Evolutionary conservation across 257 asterid species (phyloP).

Genomic region (Anisodus acutangulus): DNA sequence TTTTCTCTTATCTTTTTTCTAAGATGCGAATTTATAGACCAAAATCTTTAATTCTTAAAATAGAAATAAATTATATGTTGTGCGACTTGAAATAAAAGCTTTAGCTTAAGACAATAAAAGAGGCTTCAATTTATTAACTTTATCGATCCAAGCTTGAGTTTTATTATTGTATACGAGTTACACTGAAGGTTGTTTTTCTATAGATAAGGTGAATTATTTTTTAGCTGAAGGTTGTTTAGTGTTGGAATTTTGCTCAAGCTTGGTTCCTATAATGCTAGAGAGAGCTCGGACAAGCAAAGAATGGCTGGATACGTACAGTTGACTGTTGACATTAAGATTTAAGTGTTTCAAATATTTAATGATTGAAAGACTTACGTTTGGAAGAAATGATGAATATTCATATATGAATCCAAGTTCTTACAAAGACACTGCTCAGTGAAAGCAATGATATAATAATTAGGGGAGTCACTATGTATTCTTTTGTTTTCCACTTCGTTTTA

Average conservation of each 20-base stretch:
- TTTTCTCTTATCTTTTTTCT: background rate
- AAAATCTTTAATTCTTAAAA: background rate
- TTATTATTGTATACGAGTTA: background rate
- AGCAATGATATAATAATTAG: background rate
- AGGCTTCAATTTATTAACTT: background rate
- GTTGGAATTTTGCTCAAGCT: background rate
- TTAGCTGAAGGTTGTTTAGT: background rate
- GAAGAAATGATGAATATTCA: background rate
- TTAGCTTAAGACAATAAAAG: background rate
- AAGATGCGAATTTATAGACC: background rate
- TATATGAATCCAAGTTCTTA: constrained; percentile 4
- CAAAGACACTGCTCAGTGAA: background rate
- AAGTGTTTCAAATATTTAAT: background rate
- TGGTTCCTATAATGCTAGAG: background rate
- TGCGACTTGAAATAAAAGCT: background rate
- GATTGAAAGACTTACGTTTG: background rate
- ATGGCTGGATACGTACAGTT: background rate
- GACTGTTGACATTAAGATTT: background rate
- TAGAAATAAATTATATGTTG: background rate
- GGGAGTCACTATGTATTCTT: background rate
- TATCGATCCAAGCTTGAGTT: background rate
- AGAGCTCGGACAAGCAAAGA: background rate
- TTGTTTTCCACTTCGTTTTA: background rate
- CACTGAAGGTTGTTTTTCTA: background rate
- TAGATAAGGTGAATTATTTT: background rate